Percentiles rank a stretch among this genome's conserved stretches.
Evolutionary conservation across 1,139 yeast genomes (phyloP).

Genomic region (Protomyces macrosporus): DNA sequence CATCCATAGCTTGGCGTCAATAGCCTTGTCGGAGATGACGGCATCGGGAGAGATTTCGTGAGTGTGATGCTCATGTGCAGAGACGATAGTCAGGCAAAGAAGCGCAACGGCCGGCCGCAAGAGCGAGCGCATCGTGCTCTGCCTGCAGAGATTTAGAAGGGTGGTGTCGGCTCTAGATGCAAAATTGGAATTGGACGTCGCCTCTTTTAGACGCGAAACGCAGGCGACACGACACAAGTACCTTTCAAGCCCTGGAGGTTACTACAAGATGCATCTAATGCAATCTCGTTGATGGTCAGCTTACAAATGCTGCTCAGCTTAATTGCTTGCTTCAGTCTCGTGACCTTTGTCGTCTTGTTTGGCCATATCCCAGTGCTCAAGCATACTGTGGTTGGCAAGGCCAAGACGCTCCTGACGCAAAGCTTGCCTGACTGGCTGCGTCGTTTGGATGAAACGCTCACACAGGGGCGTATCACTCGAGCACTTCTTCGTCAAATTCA

Average conservation of each 20-base stretch:
- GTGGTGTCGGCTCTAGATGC: no score
- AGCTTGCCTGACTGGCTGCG: constrained; percentile 28
- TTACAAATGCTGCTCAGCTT: constrained; percentile 15
- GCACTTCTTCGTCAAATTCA: constrained; percentile 17
- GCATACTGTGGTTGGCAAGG: constrained; percentile 23
- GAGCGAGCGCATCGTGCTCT: neutral
- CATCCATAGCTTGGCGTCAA: constrained; percentile 37
- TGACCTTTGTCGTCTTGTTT: constrained; percentile 30
- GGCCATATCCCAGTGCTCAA: constrained; percentile 34
- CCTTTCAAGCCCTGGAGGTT: no score
- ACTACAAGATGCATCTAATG: no score
- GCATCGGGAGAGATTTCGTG: constrained; percentile 33
- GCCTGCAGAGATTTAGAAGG: neutral
- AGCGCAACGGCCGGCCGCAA: neutral
- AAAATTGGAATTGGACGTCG: no score
- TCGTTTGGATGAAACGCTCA: constrained; percentile 32
- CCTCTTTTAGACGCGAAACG: no score
- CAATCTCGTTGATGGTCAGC: neutral
- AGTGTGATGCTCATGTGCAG: constrained; percentile 32
- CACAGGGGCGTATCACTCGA: constrained; percentile 30
- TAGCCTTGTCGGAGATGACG: constrained; percentile 32
- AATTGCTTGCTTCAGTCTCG: constrained; percentile 18
- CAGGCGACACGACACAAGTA: no score
- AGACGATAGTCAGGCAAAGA: neutral
- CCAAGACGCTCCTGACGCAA: constrained; percentile 10